Evolutionary conservation across 2,329 filamentous ascomycete genomes (phyloP), one percentile per base, ranked within the genome.

Genomic region (Diaporthe nobilis): DNA sequence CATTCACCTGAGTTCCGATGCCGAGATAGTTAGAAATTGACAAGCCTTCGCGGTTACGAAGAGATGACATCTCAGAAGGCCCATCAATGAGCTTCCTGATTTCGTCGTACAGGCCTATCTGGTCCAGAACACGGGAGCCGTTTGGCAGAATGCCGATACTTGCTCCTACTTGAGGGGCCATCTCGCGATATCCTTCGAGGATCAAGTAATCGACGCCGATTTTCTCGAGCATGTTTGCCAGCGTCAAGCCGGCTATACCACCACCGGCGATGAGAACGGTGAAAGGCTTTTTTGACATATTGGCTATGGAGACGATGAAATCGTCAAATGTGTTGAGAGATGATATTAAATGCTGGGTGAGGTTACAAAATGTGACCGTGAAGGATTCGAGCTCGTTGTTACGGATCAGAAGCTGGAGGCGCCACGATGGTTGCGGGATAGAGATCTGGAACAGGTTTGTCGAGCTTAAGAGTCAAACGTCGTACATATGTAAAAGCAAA

Each of bases 211-310:
- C 85, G 73, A 91, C 86, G 39, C 79, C 80, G 47, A 85, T 81
- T 58, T 80, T 79, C 72, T 90, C 84, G 6, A 76, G 84, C 77
- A 85, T 84, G 57, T 85, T 83, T 5, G 88, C 87, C 10, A 89
- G 79, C 0, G 85, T 82, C 1, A 89, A 80, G 9, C 89, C 89
- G 3, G 85, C 83, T n/a, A 90, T 80, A 61, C 86, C 84, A 9
- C 87, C 88, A 25, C 88, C 88, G 1, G 83, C 86, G 53, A 90
- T 89, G 71, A 89, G 80, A 34, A 88, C 83, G 70, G 82, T 72
- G 31, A 72, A 72, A 1, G 57, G 71, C n/a, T 58, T 20, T 2
- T 53, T 12, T 53, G 71, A 12, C 42, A 39, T 72, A 31, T 7
- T 67, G 10, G 6, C 12, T 67, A 37, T 51, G 61, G 2, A 3